Conservation (phyloP, 345 rosid species). For the Erodium maritimum region DNA sequence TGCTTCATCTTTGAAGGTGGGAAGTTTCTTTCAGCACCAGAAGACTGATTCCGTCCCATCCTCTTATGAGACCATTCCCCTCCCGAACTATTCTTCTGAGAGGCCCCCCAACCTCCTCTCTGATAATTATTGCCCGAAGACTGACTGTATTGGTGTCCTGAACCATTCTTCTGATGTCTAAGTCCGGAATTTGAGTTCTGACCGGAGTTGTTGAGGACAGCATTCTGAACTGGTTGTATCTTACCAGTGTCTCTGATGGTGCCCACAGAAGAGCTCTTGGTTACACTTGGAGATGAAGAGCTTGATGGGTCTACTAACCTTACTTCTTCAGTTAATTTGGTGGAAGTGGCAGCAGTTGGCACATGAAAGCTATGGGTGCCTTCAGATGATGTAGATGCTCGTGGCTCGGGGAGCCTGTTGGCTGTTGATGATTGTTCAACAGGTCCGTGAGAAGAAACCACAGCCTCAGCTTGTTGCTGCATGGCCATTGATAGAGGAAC, state of each 20-base stretch:
- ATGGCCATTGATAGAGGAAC: conserved; percentile 40
- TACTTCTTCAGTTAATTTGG: conserved; percentile 45
- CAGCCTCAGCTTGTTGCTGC: conserved; percentile 51
- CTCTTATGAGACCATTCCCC: conserved; percentile 55
- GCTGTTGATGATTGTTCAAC: conserved; percentile 36
- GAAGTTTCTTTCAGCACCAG: conserved; percentile 49
- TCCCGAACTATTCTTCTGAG: conserved; percentile 33
- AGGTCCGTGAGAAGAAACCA: conserved; percentile 36
- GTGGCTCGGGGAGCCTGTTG: conserved; percentile 39
- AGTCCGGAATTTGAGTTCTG: conserved; percentile 23
- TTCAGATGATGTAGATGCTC: conserved; percentile 30
- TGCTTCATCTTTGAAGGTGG: conserved; percentile 61
- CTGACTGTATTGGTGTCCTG: conserved; percentile 32
- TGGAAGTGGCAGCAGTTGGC: conserved; percentile 26
- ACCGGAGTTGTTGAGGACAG: conserved; percentile 13
- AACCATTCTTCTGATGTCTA: conserved; percentile 38
- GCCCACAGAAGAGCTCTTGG: conserved; percentile 28
- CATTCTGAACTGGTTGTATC: conserved; percentile 14
- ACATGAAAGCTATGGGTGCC: conserved; percentile 19
- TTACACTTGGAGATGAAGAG: conserved; percentile 27
- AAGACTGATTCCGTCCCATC: conserved; percentile 49
- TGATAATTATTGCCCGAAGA: conserved; percentile 34
- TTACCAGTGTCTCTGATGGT: conserved; percentile 17
- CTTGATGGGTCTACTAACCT: conserved; percentile 48
- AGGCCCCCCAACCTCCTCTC: conserved; percentile 30